Evolutionary conservation across 2,329 filamentous ascomycete species (phyloP), one percentile per base, ranked within the genome.

Genomic region (Sporothrix brasiliensis): DNA sequence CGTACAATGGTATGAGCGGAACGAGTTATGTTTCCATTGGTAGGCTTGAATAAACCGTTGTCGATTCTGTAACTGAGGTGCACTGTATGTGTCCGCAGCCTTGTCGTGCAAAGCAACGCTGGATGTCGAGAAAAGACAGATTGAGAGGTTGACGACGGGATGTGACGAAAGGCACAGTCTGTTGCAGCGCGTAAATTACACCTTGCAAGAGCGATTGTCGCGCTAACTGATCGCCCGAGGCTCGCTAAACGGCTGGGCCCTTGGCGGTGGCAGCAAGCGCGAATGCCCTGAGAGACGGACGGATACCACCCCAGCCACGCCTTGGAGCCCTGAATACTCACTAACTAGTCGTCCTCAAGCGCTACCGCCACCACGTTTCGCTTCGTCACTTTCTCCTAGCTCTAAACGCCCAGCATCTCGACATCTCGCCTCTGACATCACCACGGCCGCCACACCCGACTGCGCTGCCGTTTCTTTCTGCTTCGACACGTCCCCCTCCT

Each of bases 111-210:
- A 34, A 39, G 54, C 16, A 30, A 21, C 54, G 30, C 39, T 16
- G 34, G 3, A 44, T 11, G 41, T 30, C 24, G 5, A 34, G 6
- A 49, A 30, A 65, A 13, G 44, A 27, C 44, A 50, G n/a, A 24
- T 49, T 19, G 24, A 14, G 21, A 65, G 44, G 44, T 49, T 19
- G 61, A 30, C 34, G 47, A 65, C 27, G 24, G 39, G 61, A 50
- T 50, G 61, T 50, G 61, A 65, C 61, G 27, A 65, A 47, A 63
- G 58, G 39, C 41, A 10, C 21, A 47, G n/a, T n/a, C 16, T 21
- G 21, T 47, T 47, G 11, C n/a, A 10, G 9, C 13, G 21, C 14
- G 7, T 65, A 65, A 9, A 27, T 63, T 63, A 30, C 47, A 39
- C 60, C 41, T 14, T 34, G 7, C 5, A 27, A 34, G 11, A 44